Percentiles rank a stretch among this genome's conserved stretches.
phyloP scores from a whole-genome alignment of 2,329 filamentous ascomycete genomes.

The Xylariaceae sp. region DNA sequence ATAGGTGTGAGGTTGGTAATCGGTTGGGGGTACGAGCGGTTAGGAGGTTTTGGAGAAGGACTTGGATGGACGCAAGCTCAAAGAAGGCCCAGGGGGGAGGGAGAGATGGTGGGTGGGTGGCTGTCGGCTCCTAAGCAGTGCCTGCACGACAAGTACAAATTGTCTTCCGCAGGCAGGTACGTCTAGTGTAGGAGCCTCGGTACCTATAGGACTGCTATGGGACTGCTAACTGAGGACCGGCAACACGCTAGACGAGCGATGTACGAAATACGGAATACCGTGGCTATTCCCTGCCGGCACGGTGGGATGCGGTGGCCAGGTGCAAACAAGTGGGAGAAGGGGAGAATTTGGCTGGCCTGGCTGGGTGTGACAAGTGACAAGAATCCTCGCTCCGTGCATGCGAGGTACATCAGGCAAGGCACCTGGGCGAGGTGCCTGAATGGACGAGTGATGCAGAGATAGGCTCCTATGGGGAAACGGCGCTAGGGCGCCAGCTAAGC shows the following conservation, averaged over 20 bases:
- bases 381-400: not conserved
- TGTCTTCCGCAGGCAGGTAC: not conserved
- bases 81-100: slow-evolving; percentile 17
- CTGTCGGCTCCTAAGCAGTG: slow-evolving; percentile 12
- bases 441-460: not conserved
- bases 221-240: not conserved
- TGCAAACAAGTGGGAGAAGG: not conserved
- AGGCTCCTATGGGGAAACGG: slow-evolving; percentile 6
- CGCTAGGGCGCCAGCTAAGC: slow-evolving; percentile 18
- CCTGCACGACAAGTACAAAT: not conserved
- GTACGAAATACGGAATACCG: too few relatives aligned
- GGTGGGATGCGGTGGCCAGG: not conserved
- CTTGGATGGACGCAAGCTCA: slow-evolving; percentile 26
- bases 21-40: slow-evolving; percentile 29
- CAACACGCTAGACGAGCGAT: not conserved
- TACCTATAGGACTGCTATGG: not conserved
- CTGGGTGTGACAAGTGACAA: not conserved
- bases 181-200: not conserved
- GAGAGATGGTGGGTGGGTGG: slow-evolving; percentile 13
- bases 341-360: not conserved
- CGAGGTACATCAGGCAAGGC: too few relatives aligned
- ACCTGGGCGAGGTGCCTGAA: slow-evolving; percentile 1
- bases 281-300: not conserved
- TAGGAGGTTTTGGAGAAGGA: slow-evolving; percentile 23
- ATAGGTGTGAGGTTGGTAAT: slow-evolving; percentile 31